Base-by-base conservation (phyloP, 2,329 filamentous ascomycete genomes). In the Bipolaris oryzae region DNA sequence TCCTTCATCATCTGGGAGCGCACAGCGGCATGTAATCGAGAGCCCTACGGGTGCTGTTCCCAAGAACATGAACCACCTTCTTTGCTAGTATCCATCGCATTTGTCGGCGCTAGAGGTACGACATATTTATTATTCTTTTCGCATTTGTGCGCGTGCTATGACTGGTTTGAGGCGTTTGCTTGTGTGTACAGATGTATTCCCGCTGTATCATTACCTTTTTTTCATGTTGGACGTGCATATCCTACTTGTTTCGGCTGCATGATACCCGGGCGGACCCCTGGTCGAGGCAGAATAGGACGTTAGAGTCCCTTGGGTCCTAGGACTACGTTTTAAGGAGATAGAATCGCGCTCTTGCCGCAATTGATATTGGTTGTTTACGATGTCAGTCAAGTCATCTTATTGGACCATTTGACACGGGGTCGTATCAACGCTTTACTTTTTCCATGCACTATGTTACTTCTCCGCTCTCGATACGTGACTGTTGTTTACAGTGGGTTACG, bases 241-340 rank as follows among this genome's bases (percentile, higher is more conserved):
- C 54, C 41, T 58, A 55, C 57, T 52, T 60, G 55, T 61, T 55
- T 58, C 45, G 55, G 53, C 58, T 69, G 66, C 66, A 68, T 67
- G 68, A 73, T 75, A 74, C 66, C 71, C 67, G 45, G 57, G 58
- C 50, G 37, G 50, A 53, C 44, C 47, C 45, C 55, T 57, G 58
- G 61, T 63, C 42, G 45, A 44, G 47, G 31, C 46, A 50, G 47
- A 34, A 21, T 50, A 37, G 42, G 16, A 50, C 41, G 48, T 50
- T 61, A 33, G 50, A 23, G 33, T 51, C 31, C 16, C n/a, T 54
- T 46, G 60, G 54, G 13, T 35, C 55, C 53, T 33, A 50, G 51
- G 25, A 50, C 49, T 41, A 37, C 37, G 46, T 42, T 31, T 31
- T 44, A 47, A 31, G 25, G 42, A 38, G 34, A 48, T 52, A 51